phyloP scores from a whole-genome alignment of 169 alveolate species.

The Prorocentrum cordatum region DNA sequence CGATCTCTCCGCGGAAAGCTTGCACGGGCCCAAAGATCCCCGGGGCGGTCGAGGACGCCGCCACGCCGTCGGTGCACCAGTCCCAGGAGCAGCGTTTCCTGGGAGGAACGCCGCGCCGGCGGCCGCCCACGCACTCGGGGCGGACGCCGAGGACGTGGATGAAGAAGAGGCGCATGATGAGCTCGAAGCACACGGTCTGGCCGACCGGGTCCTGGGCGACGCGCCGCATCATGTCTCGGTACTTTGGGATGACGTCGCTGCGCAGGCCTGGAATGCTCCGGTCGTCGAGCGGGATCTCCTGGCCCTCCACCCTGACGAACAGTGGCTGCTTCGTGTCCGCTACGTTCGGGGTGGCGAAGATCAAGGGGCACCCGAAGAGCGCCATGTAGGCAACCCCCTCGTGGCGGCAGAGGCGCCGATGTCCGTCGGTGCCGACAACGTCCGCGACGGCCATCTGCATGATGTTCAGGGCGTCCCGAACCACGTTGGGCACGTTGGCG shows the following conservation, averaged over 20 bases:
- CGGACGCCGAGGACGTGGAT: not conserved
- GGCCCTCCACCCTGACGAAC: too few relatives aligned
- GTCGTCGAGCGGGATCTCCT: too few relatives aligned
- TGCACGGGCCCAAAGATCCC: not conserved
- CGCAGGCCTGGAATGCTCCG: too few relatives aligned
- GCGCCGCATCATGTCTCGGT: slow-evolving; percentile 8
- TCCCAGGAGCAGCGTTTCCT: not conserved
- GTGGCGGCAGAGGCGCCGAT: not conserved
- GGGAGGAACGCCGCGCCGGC: not conserved
- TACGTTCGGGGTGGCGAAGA: too few relatives aligned
- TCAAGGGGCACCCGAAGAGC: too few relatives aligned
- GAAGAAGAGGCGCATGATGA: not conserved
- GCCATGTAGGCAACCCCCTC: too few relatives aligned
- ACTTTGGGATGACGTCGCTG: too few relatives aligned
- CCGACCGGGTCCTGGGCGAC: slow-evolving; percentile 11
- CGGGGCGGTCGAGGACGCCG: not conserved
- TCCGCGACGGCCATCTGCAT: not conserved
- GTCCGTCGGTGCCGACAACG: not conserved
- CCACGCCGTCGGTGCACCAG: slow-evolving; percentile 12
- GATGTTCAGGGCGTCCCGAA: not conserved
- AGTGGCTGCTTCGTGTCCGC: too few relatives aligned
- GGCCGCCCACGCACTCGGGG: not conserved
- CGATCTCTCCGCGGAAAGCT: slow-evolving; percentile 16
- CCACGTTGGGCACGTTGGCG: not conserved
- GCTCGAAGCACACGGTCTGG: not conserved